Base-by-base conservation (phyloP, 208 protist species). In the Crithidia bombi region DNA sequence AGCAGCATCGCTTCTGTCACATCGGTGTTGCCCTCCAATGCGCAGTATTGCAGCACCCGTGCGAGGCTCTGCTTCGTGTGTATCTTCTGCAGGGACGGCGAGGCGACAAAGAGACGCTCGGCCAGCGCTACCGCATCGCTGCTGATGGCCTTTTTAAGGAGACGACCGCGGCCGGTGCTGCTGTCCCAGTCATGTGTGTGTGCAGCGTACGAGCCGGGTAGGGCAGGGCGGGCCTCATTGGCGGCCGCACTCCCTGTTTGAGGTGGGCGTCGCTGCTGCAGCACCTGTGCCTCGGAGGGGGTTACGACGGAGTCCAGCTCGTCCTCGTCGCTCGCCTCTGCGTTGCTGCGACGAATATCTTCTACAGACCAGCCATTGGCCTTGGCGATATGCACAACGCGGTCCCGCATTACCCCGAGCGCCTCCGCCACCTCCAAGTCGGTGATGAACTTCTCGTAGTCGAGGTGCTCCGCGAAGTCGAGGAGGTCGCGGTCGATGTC, bases 341-440 rank as follows among this genome's bases (percentile, higher is more conserved):
- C 69, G 0, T 65, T 68, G 28, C 78, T 83, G n/a, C 73, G 83
- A n/a, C 66, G 63, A 23, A 93, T 78, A 11, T 91, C 86, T 0
- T 92, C 90, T 19, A 82, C 81, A 35, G 75, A 86, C 85, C 83
- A 91, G 75, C 92, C 73, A 54, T 95, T 93, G 51, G 84, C 86
- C 38, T 65, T 57, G 26, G 90, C 89, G 50, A 97, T 87, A 49
- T 94, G 76, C 54, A 81, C 57, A 26, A 97, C 91, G n/a, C 93
- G 83, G 36, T 97, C 90, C 9, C 93, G 90, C 93, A 97, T 97
- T 36, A 96, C 81, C 7, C 69, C 63, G 12, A 97, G 81, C 49
- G 93, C 93, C 69, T 95, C 90, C 11, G 87, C 75, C n/a, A 97
- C 86, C 57, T 93, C 91, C 47, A 91, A 96, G 76, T 97, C 93